Base-by-base conservation (phyloP, 306 rosid genomes). In the Vigna angularis region DNA sequence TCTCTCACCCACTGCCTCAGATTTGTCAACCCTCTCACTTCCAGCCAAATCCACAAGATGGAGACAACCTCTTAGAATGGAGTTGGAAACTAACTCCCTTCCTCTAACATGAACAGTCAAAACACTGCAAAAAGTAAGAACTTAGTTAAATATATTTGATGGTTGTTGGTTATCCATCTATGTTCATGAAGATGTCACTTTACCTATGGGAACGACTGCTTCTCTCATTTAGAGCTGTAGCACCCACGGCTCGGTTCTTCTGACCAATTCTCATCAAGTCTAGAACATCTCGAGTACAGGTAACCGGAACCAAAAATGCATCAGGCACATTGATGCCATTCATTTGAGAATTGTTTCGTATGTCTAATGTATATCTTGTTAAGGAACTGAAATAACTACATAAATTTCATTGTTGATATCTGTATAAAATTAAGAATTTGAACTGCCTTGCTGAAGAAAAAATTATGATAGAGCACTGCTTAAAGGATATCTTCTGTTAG, bases 1-100 rank as follows among this genome's bases (percentile, higher is more conserved):
- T 82, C 99, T 91, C 83, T 96, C 99, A 72, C 98, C 99, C 24
- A 87, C 96, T 58, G 98, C 99, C 85, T 96, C 99, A 17, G 99
- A 93, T 88, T 96, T 96, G 80, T 91, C 97, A 57, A 96, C 98
- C 77, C 99, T 93, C 83, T 96, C 98, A 22, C 99, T 96, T 55
- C 99, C 99, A 44, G 99, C 99, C 89, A 96, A 88, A 83, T 96
- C 99, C 76, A 96, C 98, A 11, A 96, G 96, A 82, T 96, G 99
- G 55, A 96, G 98, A 83, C 99, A 91, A 17, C 99, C 99, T 75
- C 88, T 86, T 20, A 90, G 94, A 82, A 87, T 83, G 59, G 97
- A 85, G 72, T 88, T 92, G 18, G 97, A 87, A 56, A 88, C 90
- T 79, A 87, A 65, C 85, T 96, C 99, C 85, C 74, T 91, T 78